phyloP scores from a whole-genome alignment of 1,284 basidiomycete genomes.

The Mycosarcoma maydis region DNA sequence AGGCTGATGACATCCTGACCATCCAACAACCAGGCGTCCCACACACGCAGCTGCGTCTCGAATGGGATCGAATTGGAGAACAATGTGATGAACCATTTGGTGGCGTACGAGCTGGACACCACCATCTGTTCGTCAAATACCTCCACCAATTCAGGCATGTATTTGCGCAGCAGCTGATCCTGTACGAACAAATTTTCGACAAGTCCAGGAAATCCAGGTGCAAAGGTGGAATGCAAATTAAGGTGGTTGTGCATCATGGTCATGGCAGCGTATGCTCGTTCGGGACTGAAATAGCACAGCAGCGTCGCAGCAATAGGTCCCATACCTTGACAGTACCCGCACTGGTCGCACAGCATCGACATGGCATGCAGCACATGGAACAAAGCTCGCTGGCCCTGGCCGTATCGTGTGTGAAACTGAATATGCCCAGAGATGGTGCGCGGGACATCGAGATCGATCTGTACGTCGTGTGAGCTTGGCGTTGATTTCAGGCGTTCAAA shows the following conservation, averaged over 20 bases:
- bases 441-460: conserved; percentile 98
- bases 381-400: conserved; percentile 73
- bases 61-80: conserved; percentile 92
- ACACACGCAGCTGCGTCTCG: conserved; percentile 89
- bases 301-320: conserved; percentile 94
- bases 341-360: conserved; percentile 82
- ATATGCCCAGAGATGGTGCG: conserved; percentile 94
- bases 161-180: conserved; percentile 81
- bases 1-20: conserved; percentile 88
- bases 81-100: conserved; percentile 99
- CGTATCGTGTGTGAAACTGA: conserved; percentile 94
- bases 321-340: conserved; percentile 99
- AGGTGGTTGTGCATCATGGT: conserved; percentile 80
- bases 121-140: conserved; percentile 81
- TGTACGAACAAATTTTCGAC: conserved; percentile 94
- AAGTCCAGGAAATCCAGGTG: conserved; percentile 93
- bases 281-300: conserved; percentile 79
- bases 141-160: conserved; percentile 87
- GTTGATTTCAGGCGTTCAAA: conserved; percentile 14
- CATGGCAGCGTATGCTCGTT: conserved; percentile 82
- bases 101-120: conserved; percentile 91
- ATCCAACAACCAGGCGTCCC: conserved; percentile 91
- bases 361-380: conserved; percentile 95
- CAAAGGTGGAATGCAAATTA: conserved; percentile 86
- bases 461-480: conserved; percentile 88